Conservation (phyloP, 2,329 filamentous ascomycete genomes). For the Cladosporium austrohemisphaericum region DNA sequence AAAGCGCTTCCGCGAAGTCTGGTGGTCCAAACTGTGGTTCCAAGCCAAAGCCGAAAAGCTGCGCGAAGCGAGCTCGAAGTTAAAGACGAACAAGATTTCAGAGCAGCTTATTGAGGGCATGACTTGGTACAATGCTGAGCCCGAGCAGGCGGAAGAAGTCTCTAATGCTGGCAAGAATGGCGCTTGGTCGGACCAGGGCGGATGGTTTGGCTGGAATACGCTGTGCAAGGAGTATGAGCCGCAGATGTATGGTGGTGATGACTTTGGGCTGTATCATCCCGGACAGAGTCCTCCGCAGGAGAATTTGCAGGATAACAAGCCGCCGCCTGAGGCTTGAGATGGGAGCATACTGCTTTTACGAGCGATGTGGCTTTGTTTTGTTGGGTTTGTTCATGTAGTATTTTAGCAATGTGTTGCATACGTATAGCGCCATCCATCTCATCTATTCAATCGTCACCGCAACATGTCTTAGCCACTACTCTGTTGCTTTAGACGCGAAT, state of each 20-base stretch:
- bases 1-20: constrained; percentile 27
- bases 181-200: constrained; percentile 28
- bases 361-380: not conserved
- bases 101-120: constrained; percentile 22
- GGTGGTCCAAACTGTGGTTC: constrained; percentile 34
- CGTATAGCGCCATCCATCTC: too few relatives aligned
- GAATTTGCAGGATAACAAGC: constrained; percentile 7
- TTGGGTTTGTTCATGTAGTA: not conserved
- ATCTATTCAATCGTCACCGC: too few relatives aligned
- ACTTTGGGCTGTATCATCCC: constrained; percentile 21
- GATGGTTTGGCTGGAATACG: constrained; percentile 28
- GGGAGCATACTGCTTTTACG: not conserved
- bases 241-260: constrained; percentile 18
- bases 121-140: constrained; percentile 26
- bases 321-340: constrained; percentile 1
- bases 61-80: constrained; percentile 19
- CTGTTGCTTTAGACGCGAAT: too few relatives aligned
- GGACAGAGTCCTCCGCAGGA: constrained; percentile 5
- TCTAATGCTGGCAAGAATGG: constrained; percentile 20
- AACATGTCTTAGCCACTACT: too few relatives aligned
- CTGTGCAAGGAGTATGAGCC: constrained; percentile 24
- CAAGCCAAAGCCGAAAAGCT: constrained; percentile 25
- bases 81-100: constrained; percentile 20
- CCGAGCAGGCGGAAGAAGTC: constrained; percentile 23
- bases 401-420: not conserved